phyloP scores from a whole-genome alignment of 352 stramenopile genomes.

The Blastocystis sp. region DNA sequence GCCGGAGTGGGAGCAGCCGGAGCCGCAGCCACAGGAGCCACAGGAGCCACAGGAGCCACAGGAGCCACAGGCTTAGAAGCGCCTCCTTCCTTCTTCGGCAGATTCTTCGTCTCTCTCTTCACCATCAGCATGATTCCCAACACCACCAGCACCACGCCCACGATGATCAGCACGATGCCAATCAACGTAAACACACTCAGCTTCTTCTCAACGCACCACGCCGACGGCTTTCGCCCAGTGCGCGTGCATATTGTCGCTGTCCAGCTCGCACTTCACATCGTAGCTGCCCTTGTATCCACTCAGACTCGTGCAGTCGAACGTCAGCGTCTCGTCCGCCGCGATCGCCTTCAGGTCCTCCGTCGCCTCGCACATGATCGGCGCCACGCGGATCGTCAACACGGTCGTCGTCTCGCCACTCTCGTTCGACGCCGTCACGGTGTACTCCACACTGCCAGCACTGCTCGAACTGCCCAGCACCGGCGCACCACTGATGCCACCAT shows the following conservation, averaged over 20 bases:
- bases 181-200: slow-evolving; percentile 38
- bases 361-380: slow-evolving; percentile 17
- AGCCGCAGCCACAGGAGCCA: slow-evolving; percentile 11
- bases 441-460: not conserved
- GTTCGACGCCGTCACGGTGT: too few relatives aligned
- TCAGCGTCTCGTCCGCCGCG: not conserved
- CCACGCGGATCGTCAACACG: not conserved
- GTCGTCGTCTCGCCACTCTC: not conserved
- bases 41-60: slow-evolving; percentile 28
- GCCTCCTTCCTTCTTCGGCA: not conserved
- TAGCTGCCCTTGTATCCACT: too few relatives aligned
- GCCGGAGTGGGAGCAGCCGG: slow-evolving; percentile 21
- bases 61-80: not conserved
- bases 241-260: too few relatives aligned
- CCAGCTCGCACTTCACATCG: too few relatives aligned
- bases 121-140: slow-evolving; percentile 53
- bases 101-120: slow-evolving; percentile 25
- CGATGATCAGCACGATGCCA: slow-evolving; percentile 40
- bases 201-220: slow-evolving; percentile 55
- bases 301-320: not conserved
- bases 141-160: slow-evolving; percentile 30
- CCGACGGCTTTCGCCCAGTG: not conserved
- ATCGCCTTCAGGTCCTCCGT: slow-evolving; percentile 10
- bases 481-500: slow-evolving; percentile 41
- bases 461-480: not conserved